These are phyloP conservation scores for Pelargonium nanum DNA, from an alignment of 345 rosid genomes.

Conservation along the genomic window DNA sequence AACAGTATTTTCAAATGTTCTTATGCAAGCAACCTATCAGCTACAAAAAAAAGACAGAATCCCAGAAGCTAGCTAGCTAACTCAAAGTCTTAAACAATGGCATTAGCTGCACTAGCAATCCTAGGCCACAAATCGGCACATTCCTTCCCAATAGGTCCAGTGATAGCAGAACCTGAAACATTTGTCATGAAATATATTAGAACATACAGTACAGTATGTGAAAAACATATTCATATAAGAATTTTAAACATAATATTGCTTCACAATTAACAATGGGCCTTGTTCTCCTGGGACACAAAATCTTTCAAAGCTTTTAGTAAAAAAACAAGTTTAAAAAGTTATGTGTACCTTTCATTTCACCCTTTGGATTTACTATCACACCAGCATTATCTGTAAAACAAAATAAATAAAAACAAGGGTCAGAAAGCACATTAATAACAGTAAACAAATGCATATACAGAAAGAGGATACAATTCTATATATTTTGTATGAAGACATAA, in stretches of 20 bases:
- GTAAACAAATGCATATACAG: not conserved
- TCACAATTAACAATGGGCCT: too few relatives aligned
- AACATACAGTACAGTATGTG: too few relatives aligned
- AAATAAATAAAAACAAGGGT: too few relatives aligned
- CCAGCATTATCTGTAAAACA: not conserved
- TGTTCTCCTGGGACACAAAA: too few relatives aligned
- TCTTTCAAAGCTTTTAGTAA: too few relatives aligned
- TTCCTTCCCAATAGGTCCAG: not conserved
- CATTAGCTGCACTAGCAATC: slow-evolving; percentile 24
- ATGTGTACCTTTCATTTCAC: not conserved
- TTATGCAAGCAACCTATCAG: too few relatives aligned
- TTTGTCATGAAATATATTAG: too few relatives aligned
- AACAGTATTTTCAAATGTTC: too few relatives aligned
- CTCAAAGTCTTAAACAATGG: not conserved
- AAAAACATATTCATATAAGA: too few relatives aligned
- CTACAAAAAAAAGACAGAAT: too few relatives aligned
- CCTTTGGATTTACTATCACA: not conserved
- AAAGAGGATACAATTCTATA: not conserved
- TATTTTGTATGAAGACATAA: not conserved
- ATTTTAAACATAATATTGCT: too few relatives aligned
- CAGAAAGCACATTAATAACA: not conserved
- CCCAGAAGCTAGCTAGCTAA: not conserved
- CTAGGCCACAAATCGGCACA: not conserved
- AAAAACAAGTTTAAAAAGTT: too few relatives aligned
- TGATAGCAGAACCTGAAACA: not conserved